Conservation (phyloP, 2,329 filamentous ascomycete genomes). For the Colletotrichum eleusines region DNA sequence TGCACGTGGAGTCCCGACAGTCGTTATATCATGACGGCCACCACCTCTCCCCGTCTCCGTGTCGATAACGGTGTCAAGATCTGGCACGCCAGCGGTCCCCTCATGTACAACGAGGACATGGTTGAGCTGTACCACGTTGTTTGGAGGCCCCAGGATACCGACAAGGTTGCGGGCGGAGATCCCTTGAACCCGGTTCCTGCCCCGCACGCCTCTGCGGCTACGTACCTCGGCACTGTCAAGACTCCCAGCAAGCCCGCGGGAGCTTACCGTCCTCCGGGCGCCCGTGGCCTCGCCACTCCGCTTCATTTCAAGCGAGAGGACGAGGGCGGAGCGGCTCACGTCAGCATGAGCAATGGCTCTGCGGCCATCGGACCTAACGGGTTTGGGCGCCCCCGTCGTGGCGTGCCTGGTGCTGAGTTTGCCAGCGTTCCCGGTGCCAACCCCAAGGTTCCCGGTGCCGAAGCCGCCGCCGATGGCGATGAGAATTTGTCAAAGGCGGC, state of each 20-base stretch:
- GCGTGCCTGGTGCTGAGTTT: slow-evolving; percentile 88
- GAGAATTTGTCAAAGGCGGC: slow-evolving; percentile 85
- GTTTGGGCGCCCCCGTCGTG: slow-evolving; percentile 81
- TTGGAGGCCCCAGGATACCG: slow-evolving; percentile 83
- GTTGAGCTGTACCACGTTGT: slow-evolving; percentile 90
- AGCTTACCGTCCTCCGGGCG: slow-evolving; percentile 94
- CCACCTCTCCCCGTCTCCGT: slow-evolving; percentile 91
- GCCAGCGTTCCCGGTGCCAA: slow-evolving; percentile 76
- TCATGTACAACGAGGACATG: slow-evolving; percentile 98
- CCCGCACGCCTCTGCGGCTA: slow-evolving; percentile 84
- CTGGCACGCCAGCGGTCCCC: slow-evolving; percentile 88
- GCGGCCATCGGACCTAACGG: slow-evolving; percentile 79
- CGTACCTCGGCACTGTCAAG: slow-evolving; percentile 88
- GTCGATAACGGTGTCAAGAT: slow-evolving; percentile 97
- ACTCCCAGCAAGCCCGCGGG: slow-evolving; percentile 97
- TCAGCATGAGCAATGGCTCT: slow-evolving; percentile 82
- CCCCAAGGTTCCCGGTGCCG: slow-evolving; percentile 72
- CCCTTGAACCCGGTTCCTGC: slow-evolving; percentile 79
- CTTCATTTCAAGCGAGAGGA: slow-evolving; percentile 98
- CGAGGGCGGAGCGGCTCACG: slow-evolving; percentile 90
- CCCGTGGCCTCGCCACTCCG: slow-evolving; percentile 88
- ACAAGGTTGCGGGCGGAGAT: slow-evolving; percentile 72
- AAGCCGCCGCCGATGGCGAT: slow-evolving; percentile 72
- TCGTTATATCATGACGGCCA: slow-evolving; percentile 96
- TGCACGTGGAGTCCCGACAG: slow-evolving; percentile 98